Evolutionary conservation across 1,139 yeast species (phyloP).

Genomic region (Suhomyces taliae): DNA sequence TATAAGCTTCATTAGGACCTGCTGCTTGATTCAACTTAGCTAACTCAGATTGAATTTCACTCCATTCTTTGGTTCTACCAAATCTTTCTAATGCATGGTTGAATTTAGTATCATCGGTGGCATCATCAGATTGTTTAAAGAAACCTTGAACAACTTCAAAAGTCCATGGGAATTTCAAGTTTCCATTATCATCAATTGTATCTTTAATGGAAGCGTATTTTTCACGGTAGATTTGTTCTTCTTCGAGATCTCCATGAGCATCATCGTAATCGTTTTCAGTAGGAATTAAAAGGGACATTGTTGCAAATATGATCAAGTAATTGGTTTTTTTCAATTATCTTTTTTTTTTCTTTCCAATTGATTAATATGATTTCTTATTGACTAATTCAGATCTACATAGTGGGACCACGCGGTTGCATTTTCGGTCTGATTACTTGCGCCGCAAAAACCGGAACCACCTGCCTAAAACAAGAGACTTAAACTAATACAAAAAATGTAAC

Average conservation of each 20-base stretch:
- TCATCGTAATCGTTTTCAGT: slow-evolving; percentile 21
- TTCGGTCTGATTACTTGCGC: not conserved
- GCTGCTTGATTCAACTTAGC: slow-evolving; percentile 29
- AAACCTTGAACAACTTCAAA: slow-evolving; percentile 39
- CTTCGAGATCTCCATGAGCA: slow-evolving; percentile 22
- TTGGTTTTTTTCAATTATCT: too few species aligned
- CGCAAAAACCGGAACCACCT: not conserved
- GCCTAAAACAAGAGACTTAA: not conserved
- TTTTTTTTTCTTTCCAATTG: too few species aligned
- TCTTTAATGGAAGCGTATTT: slow-evolving; percentile 10
- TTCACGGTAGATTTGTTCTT: slow-evolving; percentile 14
- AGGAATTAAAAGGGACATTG: slow-evolving; percentile 23
- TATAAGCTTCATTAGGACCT: slow-evolving; percentile 29
- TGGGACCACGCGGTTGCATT: slow-evolving; percentile 5
- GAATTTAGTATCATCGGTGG: slow-evolving; percentile 38
- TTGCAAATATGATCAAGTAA: not conserved
- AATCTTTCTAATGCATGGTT: slow-evolving; percentile 41
- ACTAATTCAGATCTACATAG: not conserved
- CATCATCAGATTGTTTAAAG: slow-evolving; percentile 38
- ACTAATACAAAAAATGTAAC: not conserved
- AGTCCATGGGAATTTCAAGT: slow-evolving; percentile 26
- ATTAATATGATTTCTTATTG: not conserved
- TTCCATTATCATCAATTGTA: slow-evolving; percentile 9
- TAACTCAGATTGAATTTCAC: slow-evolving; percentile 26
- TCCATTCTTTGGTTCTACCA: slow-evolving; percentile 38